Evolutionary conservation across 2,329 filamentous ascomycete genomes (phyloP), one percentile per base, ranked within the genome.

Genomic region (Orbilia oligospora): DNA sequence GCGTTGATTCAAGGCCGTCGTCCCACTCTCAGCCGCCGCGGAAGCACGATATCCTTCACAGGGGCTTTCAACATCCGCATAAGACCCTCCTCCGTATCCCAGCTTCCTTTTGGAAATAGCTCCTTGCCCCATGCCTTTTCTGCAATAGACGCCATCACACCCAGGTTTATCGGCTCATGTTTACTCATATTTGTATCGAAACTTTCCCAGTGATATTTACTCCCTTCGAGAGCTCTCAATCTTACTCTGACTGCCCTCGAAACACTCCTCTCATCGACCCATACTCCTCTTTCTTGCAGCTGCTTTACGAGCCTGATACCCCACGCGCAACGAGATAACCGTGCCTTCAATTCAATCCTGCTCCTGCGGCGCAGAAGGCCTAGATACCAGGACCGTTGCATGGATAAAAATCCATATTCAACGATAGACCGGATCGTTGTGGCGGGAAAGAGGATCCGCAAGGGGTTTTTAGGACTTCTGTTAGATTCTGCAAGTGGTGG

Each of bases 351-450:
- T 38, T 20, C 16, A 51, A 70, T 20, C 14, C 64, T 24, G 9
- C 33, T 27, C 41, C 67, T 51, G 27, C 46, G 70, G 5, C 67
- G 67, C 9, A 68, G 9, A 48, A 71, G 67, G 2, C 67, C 16
- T 27, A 67, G n/a, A 48, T 67, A 71, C 67, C 67, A 77, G 18
- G 44, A 41, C 16, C 67, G 33, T 27, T 77, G 67, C 67, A 77
- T 80, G 4, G 79, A 80, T 5, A 82, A 65, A 33, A 82, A 81
- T 2, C 81, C 81, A 81, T 81, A 82, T 46, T 81, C 80, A 30
- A 82, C 71, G 4, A 82, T 48, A 2, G 72, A 67, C 18, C 75
- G 67, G 27, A 81, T 66, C 10, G 80, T 75, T 16, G 68, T 67
- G 2, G 75, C 46, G 1, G 76, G 70, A 38, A 82, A 82, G 14